Evolutionary conservation across 148 eudicot species (phyloP).

Genomic region (Amaranthus hypochondriacus): DNA sequence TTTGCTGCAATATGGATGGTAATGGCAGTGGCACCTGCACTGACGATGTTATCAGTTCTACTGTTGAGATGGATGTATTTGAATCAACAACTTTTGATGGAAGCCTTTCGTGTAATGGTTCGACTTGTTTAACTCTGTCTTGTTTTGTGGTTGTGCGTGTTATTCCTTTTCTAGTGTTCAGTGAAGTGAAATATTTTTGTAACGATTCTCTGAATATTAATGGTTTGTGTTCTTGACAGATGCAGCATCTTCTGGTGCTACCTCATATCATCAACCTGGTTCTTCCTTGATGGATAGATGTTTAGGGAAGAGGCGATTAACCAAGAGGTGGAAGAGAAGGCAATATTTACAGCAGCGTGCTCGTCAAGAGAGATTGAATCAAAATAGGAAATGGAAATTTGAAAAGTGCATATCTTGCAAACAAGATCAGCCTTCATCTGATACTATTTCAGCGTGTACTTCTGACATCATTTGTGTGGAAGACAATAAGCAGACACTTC

Average conservation of each 20-base stretch:
- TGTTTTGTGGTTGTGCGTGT: constrained; percentile 5
- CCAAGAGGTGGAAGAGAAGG: constrained; percentile 73
- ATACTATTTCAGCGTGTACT: constrained; percentile 30
- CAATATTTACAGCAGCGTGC: constrained; percentile 74
- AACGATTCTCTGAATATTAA: neutral
- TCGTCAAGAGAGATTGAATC: constrained; percentile 70
- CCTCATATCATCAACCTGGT: constrained; percentile 46
- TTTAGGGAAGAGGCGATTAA: constrained; percentile 43
- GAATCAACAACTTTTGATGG: constrained; percentile 44
- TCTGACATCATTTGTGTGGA: constrained; percentile 30
- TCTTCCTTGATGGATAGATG: constrained; percentile 50
- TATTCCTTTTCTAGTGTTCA: neutral
- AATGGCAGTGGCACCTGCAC: constrained; percentile 38
- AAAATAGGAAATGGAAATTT: constrained; percentile 62
- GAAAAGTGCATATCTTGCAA: constrained; percentile 45
- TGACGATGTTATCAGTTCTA: constrained; percentile 50
- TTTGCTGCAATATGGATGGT: constrained; percentile 88
- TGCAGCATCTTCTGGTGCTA: constrained; percentile 45
- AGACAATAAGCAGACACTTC: constrained; percentile 24
- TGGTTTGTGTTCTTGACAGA: neutral
- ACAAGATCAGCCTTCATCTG: constrained; percentile 27
- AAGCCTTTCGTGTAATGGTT: constrained; percentile 39
- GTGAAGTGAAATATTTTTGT: neutral
- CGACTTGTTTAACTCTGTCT: constrained; percentile 9
- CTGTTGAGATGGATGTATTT: constrained; percentile 87